Percentiles rank a stretch among this genome's conserved stretches.
These are phyloP conservation scores for Ophiostoma himal-ulmi DNA, from an alignment of 2,329 filamentous ascomycete species.

Conservation along the genomic window DNA sequence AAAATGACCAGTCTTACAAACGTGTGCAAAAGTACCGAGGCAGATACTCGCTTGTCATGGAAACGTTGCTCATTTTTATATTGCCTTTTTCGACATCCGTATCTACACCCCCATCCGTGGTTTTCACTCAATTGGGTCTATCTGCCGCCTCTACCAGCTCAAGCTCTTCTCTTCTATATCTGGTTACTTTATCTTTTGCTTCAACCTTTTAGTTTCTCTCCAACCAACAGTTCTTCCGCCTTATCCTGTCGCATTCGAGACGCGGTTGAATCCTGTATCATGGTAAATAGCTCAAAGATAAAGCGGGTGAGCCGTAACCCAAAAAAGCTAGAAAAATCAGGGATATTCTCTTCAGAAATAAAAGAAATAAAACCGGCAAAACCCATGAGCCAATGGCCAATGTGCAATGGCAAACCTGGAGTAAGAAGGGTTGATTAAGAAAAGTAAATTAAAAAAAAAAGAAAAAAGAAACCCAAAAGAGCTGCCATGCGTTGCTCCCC, in stretches of 20 bases:
- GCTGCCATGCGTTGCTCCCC: neutral
- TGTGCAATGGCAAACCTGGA: neutral
- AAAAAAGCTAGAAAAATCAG: neutral
- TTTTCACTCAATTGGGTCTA: neutral
- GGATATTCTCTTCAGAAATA: neutral
- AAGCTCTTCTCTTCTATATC: neutral
- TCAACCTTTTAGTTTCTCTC: neutral
- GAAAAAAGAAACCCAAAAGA: neutral
- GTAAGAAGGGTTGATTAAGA: neutral
- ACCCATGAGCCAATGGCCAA: neutral
- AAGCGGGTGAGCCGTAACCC: neutral
- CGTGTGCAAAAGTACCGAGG: neutral
- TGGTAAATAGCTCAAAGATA: slow-evolving; percentile 9
- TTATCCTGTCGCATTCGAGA: neutral
- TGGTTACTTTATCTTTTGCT: neutral
- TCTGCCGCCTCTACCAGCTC: neutral
- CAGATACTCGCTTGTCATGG: neutral
- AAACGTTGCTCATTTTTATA: neutral
- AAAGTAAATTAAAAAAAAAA: too few relatives aligned
- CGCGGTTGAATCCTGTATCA: neutral
- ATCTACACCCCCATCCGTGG: slow-evolving; percentile 1
- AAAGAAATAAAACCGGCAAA: neutral
- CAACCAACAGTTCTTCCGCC: neutral
- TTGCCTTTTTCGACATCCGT: neutral
- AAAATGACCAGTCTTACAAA: neutral